Evolutionary conservation across 116 monocot species (phyloP), one percentile per base, ranked within the genome.

Genomic region (Dioscorea cayenensis): DNA sequence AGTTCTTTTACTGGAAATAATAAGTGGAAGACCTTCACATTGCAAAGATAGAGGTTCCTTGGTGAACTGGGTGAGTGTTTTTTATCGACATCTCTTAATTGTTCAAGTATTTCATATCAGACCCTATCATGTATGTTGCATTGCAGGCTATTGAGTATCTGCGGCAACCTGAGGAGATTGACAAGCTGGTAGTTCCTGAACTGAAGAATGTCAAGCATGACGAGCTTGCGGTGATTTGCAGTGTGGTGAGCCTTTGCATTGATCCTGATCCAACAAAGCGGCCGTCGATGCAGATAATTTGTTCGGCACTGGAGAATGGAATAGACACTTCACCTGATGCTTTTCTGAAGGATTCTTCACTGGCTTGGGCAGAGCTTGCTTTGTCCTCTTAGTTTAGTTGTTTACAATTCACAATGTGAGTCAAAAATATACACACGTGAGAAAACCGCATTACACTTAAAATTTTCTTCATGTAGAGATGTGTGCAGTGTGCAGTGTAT

Each of bases 1-100:
- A 66, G 80, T 91, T 62, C 71, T 99, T 84, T 79, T 99, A 68
- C 85, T 99, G 65, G 99, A 99, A 77, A 76, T 99, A 64, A 85
- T 99, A 48, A 99, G 91, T 38, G 91, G 99, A 61, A 85, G 89
- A 62, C 87, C 84, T 74, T 84, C 91, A 27, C 91, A 87, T 77
- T 89, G 87, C 87, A 87, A 94, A 77, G 94, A 99, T 25, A 84
- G 73, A 79, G 99, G 94, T 10, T 76, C 58, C 72, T 81, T 99
- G 66, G 82, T 91, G 35, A 85, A 91, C 49, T 99, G 99, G 99
- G 99, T 99, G 77, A 82, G 83, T n/a, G 14, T 18, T 55, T 19
- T 18, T 55, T 16, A 55, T n/a, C 12, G 6, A 43, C 12, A 7
- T 43, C 43, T 43, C 43, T 12, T 6, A 6, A 43, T 43, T 7